Conservation (phyloP, 768 basidiomycete genomes). For the Phanerochaete carnosa region DNA sequence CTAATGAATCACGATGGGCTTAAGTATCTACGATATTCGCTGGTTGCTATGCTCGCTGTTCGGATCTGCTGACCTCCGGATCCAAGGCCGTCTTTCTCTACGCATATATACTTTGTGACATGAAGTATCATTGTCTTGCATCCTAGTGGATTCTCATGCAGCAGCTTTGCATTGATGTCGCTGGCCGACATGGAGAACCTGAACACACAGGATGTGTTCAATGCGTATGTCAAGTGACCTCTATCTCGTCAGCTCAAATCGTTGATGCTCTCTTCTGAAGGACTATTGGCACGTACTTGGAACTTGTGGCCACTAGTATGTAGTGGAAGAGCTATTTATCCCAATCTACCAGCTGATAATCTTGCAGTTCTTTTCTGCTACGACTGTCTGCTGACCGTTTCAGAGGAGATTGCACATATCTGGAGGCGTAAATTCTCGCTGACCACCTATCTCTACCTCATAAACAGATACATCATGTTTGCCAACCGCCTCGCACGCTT, state of each 20-base stretch:
- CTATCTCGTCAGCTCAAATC: neutral
- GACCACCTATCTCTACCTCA: constrained; percentile 13
- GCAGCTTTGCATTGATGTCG: neutral
- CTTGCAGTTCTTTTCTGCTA: constrained; percentile 13
- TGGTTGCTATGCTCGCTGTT: neutral
- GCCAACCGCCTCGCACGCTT: neutral
- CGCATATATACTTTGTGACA: neutral
- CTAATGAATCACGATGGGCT: too few species aligned
- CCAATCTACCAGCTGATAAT: neutral
- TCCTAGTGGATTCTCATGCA: neutral
- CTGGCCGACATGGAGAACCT: neutral
- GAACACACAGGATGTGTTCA: neutral
- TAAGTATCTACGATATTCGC: neutral
- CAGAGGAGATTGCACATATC: constrained; percentile 13
- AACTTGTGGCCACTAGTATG: neutral
- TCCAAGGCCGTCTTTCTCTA: too few species aligned
- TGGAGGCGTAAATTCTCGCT: constrained; percentile 13
- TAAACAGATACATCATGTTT: constrained; percentile 21
- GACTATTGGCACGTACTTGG: neutral
- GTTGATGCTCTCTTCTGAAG: neutral
- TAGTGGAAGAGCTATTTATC: neutral
- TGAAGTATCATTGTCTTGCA: neutral
- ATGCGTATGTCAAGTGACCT: neutral
- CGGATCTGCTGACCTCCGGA: too few species aligned
- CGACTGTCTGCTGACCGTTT: constrained; percentile 16